A percentile compares a stretch with the other conserved stretches of the same genome.
Evolutionary conservation across 352 stramenopile genomes (phyloP).

Genomic region (Pythium grandisporangium): DNA sequence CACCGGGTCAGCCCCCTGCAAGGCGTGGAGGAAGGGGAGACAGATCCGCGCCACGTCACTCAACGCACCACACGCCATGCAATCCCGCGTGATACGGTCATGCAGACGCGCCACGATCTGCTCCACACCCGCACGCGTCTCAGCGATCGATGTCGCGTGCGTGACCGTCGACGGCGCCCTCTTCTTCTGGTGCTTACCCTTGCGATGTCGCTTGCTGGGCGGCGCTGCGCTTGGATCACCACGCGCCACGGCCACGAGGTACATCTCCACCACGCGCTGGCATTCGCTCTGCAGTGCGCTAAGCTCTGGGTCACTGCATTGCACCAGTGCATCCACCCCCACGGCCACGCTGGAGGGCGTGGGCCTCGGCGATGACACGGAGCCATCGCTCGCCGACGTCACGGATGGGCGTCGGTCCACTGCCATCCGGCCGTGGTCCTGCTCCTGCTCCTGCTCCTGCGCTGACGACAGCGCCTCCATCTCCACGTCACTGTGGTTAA

Average conservation of each 20-base stretch:
- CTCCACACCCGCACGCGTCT: slow-evolving; percentile 24
- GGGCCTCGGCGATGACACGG: slow-evolving; percentile 3
- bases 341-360: slow-evolving; percentile 11
- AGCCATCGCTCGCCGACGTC: slow-evolving; percentile 5
- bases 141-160: background rate
- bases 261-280: slow-evolving; percentile 19
- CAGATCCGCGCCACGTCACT: slow-evolving; percentile 34
- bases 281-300: slow-evolving; percentile 31
- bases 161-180: slow-evolving; percentile 15
- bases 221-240: slow-evolving; percentile 13
- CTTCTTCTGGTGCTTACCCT: slow-evolving; percentile 39
- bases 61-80: slow-evolving; percentile 16
- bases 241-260: slow-evolving; percentile 13
- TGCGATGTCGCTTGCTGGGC: slow-evolving; percentile 26
- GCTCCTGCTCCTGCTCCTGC: too few relatives aligned
- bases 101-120: slow-evolving; percentile 27
- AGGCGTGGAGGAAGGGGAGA: slow-evolving; percentile 22
- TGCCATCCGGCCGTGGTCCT: too few relatives aligned
- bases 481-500: too few relatives aligned
- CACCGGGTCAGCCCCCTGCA: slow-evolving; percentile 28
- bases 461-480: too few relatives aligned
- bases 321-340: slow-evolving; percentile 15
- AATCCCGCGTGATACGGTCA: slow-evolving; percentile 22
- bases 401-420: too few relatives aligned
- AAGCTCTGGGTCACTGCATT: slow-evolving; percentile 29